Base-by-base conservation (phyloP, 768 basidiomycete species). In the Boletus fagicola region DNA sequence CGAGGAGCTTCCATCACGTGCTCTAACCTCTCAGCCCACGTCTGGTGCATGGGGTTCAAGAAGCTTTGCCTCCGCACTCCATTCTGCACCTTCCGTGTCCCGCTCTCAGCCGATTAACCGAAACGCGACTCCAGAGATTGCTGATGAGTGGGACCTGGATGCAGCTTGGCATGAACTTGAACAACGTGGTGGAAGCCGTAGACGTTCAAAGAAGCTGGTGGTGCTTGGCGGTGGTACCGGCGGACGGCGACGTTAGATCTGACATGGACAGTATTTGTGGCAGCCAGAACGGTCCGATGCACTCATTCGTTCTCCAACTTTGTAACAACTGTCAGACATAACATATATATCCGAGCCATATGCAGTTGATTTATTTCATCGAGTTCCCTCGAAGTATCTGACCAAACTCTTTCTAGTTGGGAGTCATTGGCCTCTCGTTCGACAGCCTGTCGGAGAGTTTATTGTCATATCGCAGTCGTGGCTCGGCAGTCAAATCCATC, bases 111-210 rank as follows among this genome's bases (percentile, higher is more conserved):
- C 68, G n/a, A 47, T 56, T 49, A 72, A 69, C 49, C 71, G 58
- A 69, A 62, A 49, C 50, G 64, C 54, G 49, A 65, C 58, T 33
- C 62, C 60, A 24, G 73, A 66, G 46, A 71, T 74, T 51, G 74
- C 69, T 58, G 88, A 89, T 60, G 89, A 87, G 58, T 90, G 85
- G 86, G 89, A 90, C 64, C 72, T 92, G 45, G 90, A 91, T 62
- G 78, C 78, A 44, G 87, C 87, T 24, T 92, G 88, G 86, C 86
- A 90, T 66, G 92, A 92, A 65, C 75, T 93, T 24, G 88, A 92
- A 73, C 80, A 83, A 63, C 73, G 77, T n/a, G 48, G 60, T 51
- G 71, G 73, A 12, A 76, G 84, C 63, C 85, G 82, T 77, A 87
- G 84, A 75, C 77, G 81, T 53, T 77, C 79, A 55, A 80, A 78